A percentile compares a stretch with the other conserved stretches of the same genome.
These are phyloP conservation scores for Parafenestella ontariensis DNA, from an alignment of 2,329 filamentous ascomycete genomes.

Conservation along the genomic window DNA sequence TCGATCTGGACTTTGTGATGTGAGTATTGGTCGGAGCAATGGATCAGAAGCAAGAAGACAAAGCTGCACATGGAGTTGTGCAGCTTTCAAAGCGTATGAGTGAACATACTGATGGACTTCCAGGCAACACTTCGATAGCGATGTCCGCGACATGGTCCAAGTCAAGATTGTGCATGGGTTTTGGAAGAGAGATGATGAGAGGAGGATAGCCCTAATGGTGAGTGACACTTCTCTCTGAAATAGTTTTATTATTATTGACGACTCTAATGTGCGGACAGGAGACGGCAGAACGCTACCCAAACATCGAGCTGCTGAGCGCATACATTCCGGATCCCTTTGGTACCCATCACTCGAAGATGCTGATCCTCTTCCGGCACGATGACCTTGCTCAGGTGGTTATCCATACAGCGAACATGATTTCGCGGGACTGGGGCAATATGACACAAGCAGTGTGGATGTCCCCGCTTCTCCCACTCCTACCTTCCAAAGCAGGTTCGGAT, in stretches of 20 bases:
- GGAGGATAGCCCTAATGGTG: conserved; percentile 65
- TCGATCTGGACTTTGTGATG: conserved; percentile 70
- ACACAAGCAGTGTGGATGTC: conserved; percentile 84
- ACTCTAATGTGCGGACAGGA: conserved; percentile 55
- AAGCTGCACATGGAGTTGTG: background rate
- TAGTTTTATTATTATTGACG: background rate
- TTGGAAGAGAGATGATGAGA: conserved; percentile 71
- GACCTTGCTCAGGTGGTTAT: conserved; percentile 79
- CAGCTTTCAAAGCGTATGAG: background rate
- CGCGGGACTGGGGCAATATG: conserved; percentile 86
- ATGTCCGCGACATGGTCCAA: conserved; percentile 60
- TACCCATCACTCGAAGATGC: conserved; percentile 86
- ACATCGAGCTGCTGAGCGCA: conserved; percentile 74
- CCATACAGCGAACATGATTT: conserved; percentile 92
- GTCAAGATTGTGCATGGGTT: conserved; percentile 69
- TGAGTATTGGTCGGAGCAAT: conserved; percentile 23
- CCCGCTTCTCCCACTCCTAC: conserved; percentile 66
- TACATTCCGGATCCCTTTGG: conserved; percentile 86
- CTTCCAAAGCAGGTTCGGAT: background rate
- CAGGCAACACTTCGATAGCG: conserved; percentile 62
- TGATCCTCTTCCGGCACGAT: conserved; percentile 81
- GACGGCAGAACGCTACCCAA: conserved; percentile 66
- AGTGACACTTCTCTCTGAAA: conserved; percentile 13
- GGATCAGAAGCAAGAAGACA: background rate
- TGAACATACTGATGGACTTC: conserved; percentile 4